phyloP scores from a whole-genome alignment of 306 rosid species.

The Pyrus pyrifolia region DNA sequence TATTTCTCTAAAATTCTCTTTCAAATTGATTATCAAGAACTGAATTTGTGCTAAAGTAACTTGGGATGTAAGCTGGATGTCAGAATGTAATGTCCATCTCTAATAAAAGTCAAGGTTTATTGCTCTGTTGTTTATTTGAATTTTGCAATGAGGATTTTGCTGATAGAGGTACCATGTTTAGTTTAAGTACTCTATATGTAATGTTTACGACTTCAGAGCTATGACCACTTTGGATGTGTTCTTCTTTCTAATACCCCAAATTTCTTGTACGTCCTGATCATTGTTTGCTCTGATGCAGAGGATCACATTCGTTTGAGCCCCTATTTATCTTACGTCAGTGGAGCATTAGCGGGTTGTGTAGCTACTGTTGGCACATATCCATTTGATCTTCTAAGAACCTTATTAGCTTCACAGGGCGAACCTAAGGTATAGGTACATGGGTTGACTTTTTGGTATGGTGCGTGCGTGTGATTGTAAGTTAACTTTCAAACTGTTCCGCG shows the following conservation, averaged over 20 bases:
- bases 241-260: slow-evolving; percentile 2
- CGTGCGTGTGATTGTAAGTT: background rate
- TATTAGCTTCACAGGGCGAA: slow-evolving; percentile 97
- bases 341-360: slow-evolving; percentile 88
- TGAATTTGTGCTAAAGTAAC: too few species aligned
- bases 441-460: background rate
- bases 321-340: slow-evolving; percentile 79
- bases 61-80: background rate
- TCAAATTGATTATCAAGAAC: background rate
- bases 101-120: background rate
- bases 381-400: slow-evolving; percentile 87
- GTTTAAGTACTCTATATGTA: background rate
- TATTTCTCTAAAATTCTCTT: background rate
- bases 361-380: slow-evolving; percentile 96
- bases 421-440: slow-evolving; percentile 59
- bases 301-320: slow-evolving; percentile 74
- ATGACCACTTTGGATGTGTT: background rate
- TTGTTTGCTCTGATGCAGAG: slow-evolving; percentile 53
- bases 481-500: background rate
- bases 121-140: background rate
- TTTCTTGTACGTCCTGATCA: background rate
- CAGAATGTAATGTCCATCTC: background rate
- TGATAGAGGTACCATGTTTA: too few species aligned
- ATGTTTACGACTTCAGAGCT: background rate
- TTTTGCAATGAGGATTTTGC: background rate